Evolutionary conservation across 2,329 filamentous ascomycete genomes (phyloP).

Genomic region (Colletotrichum paranaense): DNA sequence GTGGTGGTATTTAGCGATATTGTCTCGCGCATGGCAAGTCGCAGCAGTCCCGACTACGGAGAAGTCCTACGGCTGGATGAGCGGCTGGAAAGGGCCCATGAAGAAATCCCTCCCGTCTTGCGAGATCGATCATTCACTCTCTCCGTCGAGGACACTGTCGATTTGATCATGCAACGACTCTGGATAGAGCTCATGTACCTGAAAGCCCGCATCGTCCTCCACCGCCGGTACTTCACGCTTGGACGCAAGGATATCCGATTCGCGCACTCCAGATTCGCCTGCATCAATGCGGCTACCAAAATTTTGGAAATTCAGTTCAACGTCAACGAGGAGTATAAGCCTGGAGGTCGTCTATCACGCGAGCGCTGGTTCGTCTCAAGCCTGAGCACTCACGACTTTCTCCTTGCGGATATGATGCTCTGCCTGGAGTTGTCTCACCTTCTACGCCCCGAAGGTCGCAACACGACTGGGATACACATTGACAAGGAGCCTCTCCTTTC

Average conservation of each 20-base stretch:
- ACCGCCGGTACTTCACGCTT: conserved; percentile 46
- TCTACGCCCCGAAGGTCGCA: conserved; percentile 15
- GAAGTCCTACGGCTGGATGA: conserved; percentile 50
- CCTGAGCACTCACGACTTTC: conserved; percentile 56
- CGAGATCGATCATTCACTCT: conserved; percentile 41
- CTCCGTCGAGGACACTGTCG: conserved; percentile 49
- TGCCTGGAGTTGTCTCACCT: conserved; percentile 49
- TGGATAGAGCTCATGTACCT: conserved; percentile 52
- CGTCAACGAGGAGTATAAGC: conserved; percentile 52
- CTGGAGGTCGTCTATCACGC: conserved; percentile 50
- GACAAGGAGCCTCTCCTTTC: conserved; percentile 40
- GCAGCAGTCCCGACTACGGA: conserved; percentile 44
- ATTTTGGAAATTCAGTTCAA: conserved; percentile 56
- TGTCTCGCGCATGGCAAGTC: conserved; percentile 30
- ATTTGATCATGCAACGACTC: conserved; percentile 51
- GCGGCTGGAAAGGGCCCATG: conserved; percentile 47
- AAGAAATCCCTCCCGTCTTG: conserved; percentile 45
- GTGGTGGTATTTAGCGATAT: conserved; percentile 40
- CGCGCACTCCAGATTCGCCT: conserved; percentile 52
- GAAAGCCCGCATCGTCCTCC: conserved; percentile 54
- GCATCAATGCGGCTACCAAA: conserved; percentile 56
- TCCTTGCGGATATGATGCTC: conserved; percentile 59
- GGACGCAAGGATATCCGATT: conserved; percentile 49
- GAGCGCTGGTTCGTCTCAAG: conserved; percentile 56
- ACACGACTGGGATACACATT: conserved; percentile 33